Conservation (phyloP, 495 filamentous ascomycete species). For the Daldinia childiae region DNA sequence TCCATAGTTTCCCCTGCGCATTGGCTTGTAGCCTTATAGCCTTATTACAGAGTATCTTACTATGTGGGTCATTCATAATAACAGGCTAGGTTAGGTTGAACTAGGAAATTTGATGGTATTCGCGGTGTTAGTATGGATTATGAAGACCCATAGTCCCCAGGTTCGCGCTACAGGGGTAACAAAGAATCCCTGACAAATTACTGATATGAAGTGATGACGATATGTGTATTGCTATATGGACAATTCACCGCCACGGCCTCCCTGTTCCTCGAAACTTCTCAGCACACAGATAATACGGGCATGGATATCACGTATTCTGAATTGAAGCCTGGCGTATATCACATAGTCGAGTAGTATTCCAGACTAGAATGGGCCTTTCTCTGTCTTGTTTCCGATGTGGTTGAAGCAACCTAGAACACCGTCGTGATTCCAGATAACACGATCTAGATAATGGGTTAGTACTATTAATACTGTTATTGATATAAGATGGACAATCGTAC, state of each 20-base stretch:
- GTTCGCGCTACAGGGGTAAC: background rate
- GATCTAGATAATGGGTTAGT: conserved; percentile 25
- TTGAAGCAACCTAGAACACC: conserved; percentile 46
- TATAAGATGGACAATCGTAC: conserved; percentile 19
- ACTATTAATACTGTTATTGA: background rate
- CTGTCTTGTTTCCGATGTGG: conserved; percentile 46
- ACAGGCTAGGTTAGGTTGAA: background rate
- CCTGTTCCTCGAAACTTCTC: background rate
- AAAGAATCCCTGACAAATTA: background rate
- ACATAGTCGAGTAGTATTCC: background rate
- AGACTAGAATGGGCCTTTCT: conserved; percentile 39
- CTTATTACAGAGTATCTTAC: conserved; percentile 1
- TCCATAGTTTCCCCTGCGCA: background rate
- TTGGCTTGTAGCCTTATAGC: background rate
- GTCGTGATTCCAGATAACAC: conserved; percentile 44
- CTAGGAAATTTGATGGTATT: background rate
- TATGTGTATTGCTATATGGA: background rate
- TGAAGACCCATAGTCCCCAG: background rate
- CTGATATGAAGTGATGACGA: background rate
- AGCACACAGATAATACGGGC: background rate
- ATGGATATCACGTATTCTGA: background rate
- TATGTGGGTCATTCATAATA: background rate
- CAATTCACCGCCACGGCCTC: background rate
- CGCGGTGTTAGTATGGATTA: no score
- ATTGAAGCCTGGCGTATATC: background rate